phyloP scores from a whole-genome alignment of 345 rosid genomes.

The Lepidium africanum region DNA sequence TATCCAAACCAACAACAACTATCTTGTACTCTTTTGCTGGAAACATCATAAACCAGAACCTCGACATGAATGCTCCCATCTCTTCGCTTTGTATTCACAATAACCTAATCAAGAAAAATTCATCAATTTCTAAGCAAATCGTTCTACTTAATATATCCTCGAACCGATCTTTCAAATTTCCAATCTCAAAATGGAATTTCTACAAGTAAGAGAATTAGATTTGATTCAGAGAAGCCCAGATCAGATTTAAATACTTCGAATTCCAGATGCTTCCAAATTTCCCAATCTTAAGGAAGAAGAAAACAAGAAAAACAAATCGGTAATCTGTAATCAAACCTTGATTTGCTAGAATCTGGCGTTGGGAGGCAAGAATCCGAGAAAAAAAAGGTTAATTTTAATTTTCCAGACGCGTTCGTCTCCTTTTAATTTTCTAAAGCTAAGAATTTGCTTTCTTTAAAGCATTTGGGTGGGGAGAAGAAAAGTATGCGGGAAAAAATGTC shows the following conservation, averaged over 20 bases:
- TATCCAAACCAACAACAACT: slow-evolving; percentile 92
- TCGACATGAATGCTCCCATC: slow-evolving; percentile 85
- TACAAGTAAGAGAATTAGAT: background rate
- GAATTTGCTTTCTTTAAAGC: background rate
- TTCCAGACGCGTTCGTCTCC: background rate
- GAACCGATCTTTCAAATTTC: background rate
- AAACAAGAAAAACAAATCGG: background rate
- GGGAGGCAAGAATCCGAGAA: background rate
- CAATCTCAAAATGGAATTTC: background rate
- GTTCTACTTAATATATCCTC: background rate
- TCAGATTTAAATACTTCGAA: slow-evolving; percentile 1
- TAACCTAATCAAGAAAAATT: background rate
- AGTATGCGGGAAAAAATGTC: slow-evolving; percentile 11
- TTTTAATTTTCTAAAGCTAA: background rate
- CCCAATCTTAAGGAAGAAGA: background rate
- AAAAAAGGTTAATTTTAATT: background rate
- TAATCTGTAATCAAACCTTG: slow-evolving; percentile 8
- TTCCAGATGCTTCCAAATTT: background rate
- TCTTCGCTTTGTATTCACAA: background rate
- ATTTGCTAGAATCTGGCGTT: background rate
- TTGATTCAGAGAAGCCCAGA: slow-evolving; percentile 11
- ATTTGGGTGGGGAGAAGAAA: background rate
- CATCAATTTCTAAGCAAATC: background rate
- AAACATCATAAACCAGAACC: slow-evolving; percentile 93
- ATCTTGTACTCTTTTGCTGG: slow-evolving; percentile 98